A percentile compares a stretch with the other conserved stretches of the same genome.
These are phyloP conservation scores for Botrytis hyacinthi DNA, from an alignment of 2,329 filamentous ascomycete genomes.

Conservation along the genomic window DNA sequence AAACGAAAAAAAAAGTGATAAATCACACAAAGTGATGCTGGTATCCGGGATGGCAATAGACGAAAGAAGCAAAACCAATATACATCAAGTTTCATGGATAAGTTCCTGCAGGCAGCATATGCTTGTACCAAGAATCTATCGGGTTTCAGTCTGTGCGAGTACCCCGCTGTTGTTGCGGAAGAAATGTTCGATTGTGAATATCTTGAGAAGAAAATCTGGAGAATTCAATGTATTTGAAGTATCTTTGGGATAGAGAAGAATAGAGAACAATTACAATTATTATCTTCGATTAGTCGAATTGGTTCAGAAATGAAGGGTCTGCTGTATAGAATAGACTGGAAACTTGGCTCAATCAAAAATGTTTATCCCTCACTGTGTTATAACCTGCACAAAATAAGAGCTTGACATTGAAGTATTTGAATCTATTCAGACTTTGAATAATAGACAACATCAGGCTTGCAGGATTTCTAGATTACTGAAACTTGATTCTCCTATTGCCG, in stretches of 20 bases:
- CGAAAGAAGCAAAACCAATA: background rate
- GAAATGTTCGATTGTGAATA: background rate
- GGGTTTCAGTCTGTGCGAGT: background rate
- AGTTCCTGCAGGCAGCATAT: background rate
- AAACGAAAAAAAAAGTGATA: background rate
- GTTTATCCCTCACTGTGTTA: background rate
- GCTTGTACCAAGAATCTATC: background rate
- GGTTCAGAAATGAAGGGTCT: background rate
- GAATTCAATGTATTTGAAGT: background rate
- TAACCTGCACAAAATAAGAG: background rate
- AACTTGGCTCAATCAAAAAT: background rate
- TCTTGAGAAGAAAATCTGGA: background rate
- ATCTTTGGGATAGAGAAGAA: background rate
- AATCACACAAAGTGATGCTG: background rate
- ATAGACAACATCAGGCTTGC: background rate
- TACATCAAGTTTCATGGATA: background rate
- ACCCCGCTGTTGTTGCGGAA: background rate
- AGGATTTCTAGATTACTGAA: background rate
- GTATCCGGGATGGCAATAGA: background rate
- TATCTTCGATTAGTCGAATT: background rate
- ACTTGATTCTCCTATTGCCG: background rate
- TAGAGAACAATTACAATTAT: background rate
- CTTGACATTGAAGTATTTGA: background rate
- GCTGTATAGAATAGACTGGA: background rate
- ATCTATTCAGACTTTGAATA: background rate